Conservation (phyloP, 106 monocot species). For the Phalaenopsis equestris region DNA sequence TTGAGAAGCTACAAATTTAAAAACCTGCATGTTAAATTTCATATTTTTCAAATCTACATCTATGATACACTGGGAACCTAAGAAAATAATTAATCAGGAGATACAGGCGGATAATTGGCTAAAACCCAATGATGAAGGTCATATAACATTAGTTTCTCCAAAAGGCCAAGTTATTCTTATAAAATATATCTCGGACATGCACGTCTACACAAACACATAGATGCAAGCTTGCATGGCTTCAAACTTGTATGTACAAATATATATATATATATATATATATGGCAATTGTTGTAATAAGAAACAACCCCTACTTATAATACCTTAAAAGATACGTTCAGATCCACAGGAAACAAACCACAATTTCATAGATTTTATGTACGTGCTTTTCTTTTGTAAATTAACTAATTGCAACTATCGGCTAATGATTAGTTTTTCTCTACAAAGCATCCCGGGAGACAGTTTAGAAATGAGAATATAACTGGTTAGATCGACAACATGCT, state of each 20-base stretch:
- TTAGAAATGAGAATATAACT: background rate
- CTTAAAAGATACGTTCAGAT: background rate
- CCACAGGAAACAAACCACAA: background rate
- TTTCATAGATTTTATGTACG: background rate
- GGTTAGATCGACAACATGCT: background rate
- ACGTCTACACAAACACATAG: background rate
- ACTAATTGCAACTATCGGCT: background rate
- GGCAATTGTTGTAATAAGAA: background rate
- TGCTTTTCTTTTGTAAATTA: background rate
- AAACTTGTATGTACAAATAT: background rate
- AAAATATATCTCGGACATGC: background rate
- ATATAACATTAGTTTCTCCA: too few relatives aligned
- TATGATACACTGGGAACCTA: too few relatives aligned
- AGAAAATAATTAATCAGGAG: too few relatives aligned
- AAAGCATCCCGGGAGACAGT: background rate
- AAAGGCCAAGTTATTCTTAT: background rate
- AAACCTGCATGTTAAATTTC: too few relatives aligned
- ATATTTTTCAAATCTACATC: too few relatives aligned
- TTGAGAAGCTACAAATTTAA: too few relatives aligned
- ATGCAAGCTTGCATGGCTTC: too few relatives aligned
- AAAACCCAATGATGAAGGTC: too few relatives aligned
- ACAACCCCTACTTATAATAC: background rate
- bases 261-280: background rate
- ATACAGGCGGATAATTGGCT: too few relatives aligned
- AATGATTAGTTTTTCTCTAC: background rate